phyloP scores from a whole-genome alignment of 495 filamentous ascomycete genomes.

The Aspergillus affinis region DNA sequence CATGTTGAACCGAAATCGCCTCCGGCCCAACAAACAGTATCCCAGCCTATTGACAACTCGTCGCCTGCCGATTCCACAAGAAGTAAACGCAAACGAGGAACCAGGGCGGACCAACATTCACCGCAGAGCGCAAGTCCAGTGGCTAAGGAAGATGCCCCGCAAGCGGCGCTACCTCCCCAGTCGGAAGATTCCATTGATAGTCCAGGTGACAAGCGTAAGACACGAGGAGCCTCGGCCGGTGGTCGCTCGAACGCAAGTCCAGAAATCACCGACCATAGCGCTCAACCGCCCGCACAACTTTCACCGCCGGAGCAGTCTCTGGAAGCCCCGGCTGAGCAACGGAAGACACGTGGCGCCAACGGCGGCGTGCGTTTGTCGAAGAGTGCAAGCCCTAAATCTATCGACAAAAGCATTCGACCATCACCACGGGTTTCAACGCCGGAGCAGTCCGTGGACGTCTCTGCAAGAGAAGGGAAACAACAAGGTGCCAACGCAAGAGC shows the following conservation, averaged over 20 bases:
- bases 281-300: no score
- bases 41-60: constrained; percentile 11
- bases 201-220: no score
- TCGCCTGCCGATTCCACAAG: constrained; percentile 10
- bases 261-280: no score
- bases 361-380: background rate
- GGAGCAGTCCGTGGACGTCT: no score
- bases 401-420: background rate
- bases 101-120: background rate
- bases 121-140: background rate
- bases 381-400: background rate
- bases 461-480: no score
- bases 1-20: background rate
- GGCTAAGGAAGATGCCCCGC: background rate
- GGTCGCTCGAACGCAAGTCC: no score
- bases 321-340: background rate
- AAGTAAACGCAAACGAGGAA: constrained; percentile 13
- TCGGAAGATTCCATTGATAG: background rate
- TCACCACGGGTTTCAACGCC: no score
- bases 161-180: background rate
- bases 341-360: background rate
- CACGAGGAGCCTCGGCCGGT: no score
- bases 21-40: constrained; percentile 1
- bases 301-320: background rate
- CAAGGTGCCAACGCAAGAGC: background rate